Base-by-base conservation (phyloP, 371 early-diverging fungal species). In the Rhizomucor pusillus region DNA sequence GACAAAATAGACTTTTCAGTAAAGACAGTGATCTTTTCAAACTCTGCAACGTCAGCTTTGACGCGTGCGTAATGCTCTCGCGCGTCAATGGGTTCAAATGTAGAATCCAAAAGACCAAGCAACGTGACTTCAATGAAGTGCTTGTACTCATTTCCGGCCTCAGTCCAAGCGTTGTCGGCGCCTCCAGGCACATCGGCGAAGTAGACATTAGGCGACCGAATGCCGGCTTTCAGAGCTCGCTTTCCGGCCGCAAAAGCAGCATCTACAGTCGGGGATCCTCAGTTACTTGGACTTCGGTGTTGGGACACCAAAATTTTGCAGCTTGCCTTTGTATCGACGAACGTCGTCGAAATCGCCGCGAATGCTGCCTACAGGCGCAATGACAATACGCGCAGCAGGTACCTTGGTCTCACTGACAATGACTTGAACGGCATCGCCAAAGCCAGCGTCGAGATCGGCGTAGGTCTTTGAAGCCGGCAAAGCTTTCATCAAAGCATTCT, bases 271-370 rank as follows among this genome's bases (percentile, higher is more conserved):
- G n/a, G 41, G 47, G 24, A 29, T 24, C 45, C 19, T 46, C 20
- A 49, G 9, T 43, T 12, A 24, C 22, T 23, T 4, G n/a, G 24
- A 19, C 34, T 25, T 34, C 43, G 12, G 3, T 29, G 5, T 10
- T 37, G 1, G 2, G 14, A 14, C 12, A 35, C n/a, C n/a, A n/a
- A n/a, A n/a, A n/a, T n/a, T n/a, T n/a, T n/a, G n/a, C n/a, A n/a
- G 7, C 51, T 52, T 63, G 75, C 81, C 81, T 58, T 72, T 70
- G 67, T 78, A 85, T 51, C 86, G 86, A 61, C 94, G 84, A 22
- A 86, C 91, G 67, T 93, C 94, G 65, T 92, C 94, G 44, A 84
- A 79, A 62, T 93, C 92, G 45, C 81, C 82, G 49, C 64, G 57
- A 2, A 91, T 54, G 13, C 86, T 77, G 18, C 89, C 92, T 18